Evolutionary conservation across 225 moss, liverwort and hornwort genomes (phyloP), one percentile per base, ranked within the genome.

Genomic region (Sphagnum contortum): DNA sequence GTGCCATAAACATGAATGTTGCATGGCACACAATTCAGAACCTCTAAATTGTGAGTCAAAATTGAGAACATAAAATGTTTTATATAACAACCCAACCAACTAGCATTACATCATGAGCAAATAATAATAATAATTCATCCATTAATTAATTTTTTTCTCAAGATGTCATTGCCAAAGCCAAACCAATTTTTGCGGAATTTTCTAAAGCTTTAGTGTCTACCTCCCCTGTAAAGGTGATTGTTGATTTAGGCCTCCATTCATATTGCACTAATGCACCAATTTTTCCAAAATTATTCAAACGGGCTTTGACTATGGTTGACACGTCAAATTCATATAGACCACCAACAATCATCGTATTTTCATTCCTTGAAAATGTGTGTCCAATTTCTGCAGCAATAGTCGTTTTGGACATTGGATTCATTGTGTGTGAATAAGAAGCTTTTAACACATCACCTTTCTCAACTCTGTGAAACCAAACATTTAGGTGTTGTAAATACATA

Each of bases 161-260:
- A 69, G 83, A 79, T 58, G 79, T 83, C 55, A 83, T 69, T 50
- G 76, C 79, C 51, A 83, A 60, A 10, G 83, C 83, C 76, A 83
- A 76, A 60, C 83, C 83, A 77, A 83, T 74, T 70, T 83, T 83
- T 44, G 83, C 80, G 49, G 79, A 79, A 69, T 83, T 83, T 71
- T 83, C 83, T 45, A 83, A 76, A 57, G 79, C 79, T 71, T 79
- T 83, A 53, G 83, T 83, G 60, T 83, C 79, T 66, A 83, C 83
- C 77, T 83, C 83, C 49, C 83, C 83, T 49, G 83, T 79, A 44
- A 83, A 63, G 49, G 83, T 83, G 51, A 83, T 71, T 76, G 79
- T 72, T 47, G 83, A 83, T 60, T 83, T 83, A 57, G 83, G 83
- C 80, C 83, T 83, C 76, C 76, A 83, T 48, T 83, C 83, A 76